Conservation (phyloP, 1,284 basidiomycete genomes). For the Microbotryum violaceum region DNA sequence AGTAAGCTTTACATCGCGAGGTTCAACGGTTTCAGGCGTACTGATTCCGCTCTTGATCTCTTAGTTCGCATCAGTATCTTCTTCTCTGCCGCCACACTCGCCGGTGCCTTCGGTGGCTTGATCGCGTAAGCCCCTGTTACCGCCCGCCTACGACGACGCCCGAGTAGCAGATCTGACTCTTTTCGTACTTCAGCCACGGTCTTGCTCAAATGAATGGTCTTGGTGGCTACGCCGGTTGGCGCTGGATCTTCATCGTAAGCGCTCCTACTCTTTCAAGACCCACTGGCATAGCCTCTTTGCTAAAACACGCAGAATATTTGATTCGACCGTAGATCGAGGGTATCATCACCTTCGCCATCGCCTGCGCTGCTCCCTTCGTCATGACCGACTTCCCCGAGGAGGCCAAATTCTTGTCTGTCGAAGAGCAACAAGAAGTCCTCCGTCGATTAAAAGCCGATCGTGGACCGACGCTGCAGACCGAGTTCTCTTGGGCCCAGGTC, state of each 20-base stretch:
- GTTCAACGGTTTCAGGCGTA: too few species aligned
- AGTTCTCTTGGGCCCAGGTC: conserved; percentile 38
- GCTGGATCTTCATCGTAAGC: conserved; percentile 38
- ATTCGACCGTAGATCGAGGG: conserved; percentile 38
- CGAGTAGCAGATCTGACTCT: too few species aligned
- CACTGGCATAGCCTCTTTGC: too few species aligned
- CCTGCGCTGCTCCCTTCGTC: conserved; percentile 37
- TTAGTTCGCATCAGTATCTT: conserved; percentile 44
- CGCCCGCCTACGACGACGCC: too few species aligned
- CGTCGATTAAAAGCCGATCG: conserved; percentile 42
- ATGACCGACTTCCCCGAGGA: conserved; percentile 44
- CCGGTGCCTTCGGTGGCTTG: conserved; percentile 17
- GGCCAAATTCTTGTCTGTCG: conserved; percentile 31
- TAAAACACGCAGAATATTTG: too few species aligned
- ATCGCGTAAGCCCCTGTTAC: conserved; percentile 6
- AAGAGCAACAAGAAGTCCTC: conserved; percentile 41
- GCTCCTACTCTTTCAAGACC: too few species aligned
- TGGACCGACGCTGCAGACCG: conserved; percentile 39
- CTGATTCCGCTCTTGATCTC: too few species aligned
- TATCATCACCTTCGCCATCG: conserved; percentile 42
- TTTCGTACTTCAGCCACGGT: neutral
- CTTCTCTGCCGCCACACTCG: conserved; percentile 45
- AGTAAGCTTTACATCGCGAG: neutral
- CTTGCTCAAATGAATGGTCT: conserved; percentile 21
- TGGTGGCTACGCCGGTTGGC: conserved; percentile 23